phyloP scores from a whole-genome alignment of 345 rosid genomes.

The Arabidopsis arenosa region DNA sequence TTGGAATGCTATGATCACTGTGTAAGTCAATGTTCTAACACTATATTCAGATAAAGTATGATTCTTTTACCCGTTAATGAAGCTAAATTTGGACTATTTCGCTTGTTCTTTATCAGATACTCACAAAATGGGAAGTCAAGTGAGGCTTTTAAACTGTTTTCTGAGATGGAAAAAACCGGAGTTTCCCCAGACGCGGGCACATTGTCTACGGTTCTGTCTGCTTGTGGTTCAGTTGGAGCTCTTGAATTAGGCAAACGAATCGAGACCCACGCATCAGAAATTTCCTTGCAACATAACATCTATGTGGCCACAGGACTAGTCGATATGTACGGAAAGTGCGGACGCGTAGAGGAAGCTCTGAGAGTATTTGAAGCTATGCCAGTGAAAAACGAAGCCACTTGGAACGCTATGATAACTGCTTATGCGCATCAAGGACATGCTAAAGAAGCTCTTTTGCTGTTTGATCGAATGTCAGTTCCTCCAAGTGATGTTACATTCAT shows the following conservation, averaged over 20 bases:
- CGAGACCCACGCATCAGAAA: constrained; percentile 54
- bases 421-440: constrained; percentile 81
- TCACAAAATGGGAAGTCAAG: constrained; percentile 82
- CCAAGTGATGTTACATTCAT: constrained; percentile 83
- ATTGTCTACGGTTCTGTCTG: constrained; percentile 63
- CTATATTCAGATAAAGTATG: background rate
- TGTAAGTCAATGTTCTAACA: constrained; percentile 48
- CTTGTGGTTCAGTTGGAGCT: constrained; percentile 83
- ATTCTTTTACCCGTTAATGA: background rate
- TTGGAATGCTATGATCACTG: constrained; percentile 94
- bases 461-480: constrained; percentile 56
- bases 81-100: background rate
- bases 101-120: constrained; percentile 53
- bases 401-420: constrained; percentile 91
- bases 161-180: constrained; percentile 56
- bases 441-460: constrained; percentile 65
- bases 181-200: constrained; percentile 61
- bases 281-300: constrained; percentile 56
- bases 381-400: constrained; percentile 76
- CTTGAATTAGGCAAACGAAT: constrained; percentile 75
- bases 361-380: constrained; percentile 75
- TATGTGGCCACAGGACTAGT: constrained; percentile 76
- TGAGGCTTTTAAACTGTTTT: constrained; percentile 68
- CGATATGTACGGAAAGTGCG: constrained; percentile 93
- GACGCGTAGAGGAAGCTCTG: constrained; percentile 67